Conservation (phyloP, 306 rosid genomes). For the Alnus glutinosa region DNA sequence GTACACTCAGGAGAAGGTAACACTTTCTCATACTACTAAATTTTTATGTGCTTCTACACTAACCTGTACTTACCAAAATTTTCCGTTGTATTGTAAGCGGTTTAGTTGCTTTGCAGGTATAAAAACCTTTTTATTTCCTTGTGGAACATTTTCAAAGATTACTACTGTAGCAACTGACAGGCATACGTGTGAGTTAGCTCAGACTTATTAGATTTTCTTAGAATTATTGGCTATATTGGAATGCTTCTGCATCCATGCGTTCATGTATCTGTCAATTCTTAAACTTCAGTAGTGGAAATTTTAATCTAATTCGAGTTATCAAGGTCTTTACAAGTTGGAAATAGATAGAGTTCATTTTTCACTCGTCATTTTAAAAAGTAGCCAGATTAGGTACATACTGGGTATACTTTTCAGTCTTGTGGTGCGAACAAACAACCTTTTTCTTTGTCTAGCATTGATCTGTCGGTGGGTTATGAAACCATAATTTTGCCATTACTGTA, state of each 20-base stretch:
- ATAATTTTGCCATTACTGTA: neutral
- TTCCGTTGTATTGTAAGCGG: slow-evolving; percentile 8
- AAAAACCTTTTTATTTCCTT: slow-evolving; percentile 89
- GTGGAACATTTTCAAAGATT: slow-evolving; percentile 91
- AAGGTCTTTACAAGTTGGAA: neutral
- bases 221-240: slow-evolving; percentile 19
- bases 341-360: neutral
- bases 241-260: neutral
- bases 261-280: slow-evolving; percentile 24
- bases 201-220: slow-evolving; percentile 2
- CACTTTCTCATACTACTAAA: neutral
- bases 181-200: slow-evolving; percentile 75
- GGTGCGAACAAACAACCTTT: slow-evolving; percentile 3
- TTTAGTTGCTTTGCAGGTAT: slow-evolving; percentile 56
- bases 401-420: slow-evolving; percentile 18
- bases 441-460: slow-evolving; percentile 1
- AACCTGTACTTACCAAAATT: neutral
- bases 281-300: neutral
- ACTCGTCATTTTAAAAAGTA: neutral
- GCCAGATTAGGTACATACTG: neutral
- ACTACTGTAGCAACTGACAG: slow-evolving; percentile 81
- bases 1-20: too few species aligned
- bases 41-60: neutral
- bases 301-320: neutral
- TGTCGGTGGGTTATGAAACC: slow-evolving; percentile 12